Evolutionary conservation across 2,329 filamentous ascomycete species (phyloP).

Genomic region (Aspergillus sp.): DNA sequence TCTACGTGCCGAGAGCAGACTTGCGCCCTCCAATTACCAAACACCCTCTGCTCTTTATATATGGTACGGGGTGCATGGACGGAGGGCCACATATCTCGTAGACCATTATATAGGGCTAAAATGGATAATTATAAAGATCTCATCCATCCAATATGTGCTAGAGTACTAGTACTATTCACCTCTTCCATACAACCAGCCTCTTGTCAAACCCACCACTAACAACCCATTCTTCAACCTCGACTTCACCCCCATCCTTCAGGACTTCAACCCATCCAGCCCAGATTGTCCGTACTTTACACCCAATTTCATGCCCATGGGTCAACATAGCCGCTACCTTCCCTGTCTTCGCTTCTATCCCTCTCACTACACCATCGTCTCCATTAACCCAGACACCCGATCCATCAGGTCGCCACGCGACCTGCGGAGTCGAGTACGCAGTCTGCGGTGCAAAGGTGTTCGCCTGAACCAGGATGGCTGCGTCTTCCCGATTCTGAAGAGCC

Average conservation of each 20-base stretch:
- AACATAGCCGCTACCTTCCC: conserved; percentile 49
- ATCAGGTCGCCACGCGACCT: conserved; percentile 54
- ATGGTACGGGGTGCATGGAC: conserved; percentile 42
- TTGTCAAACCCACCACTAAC: conserved; percentile 60
- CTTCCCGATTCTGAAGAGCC: conserved; percentile 48
- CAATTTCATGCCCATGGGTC: conserved; percentile 46
- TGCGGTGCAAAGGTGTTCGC: conserved; percentile 55
- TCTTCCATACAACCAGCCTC: conserved; percentile 50
- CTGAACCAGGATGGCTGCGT: conserved; percentile 53
- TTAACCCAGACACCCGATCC: conserved; percentile 57
- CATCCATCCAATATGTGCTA: not conserved
- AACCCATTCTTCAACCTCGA: conserved; percentile 43
- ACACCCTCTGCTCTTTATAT: conserved; percentile 33
- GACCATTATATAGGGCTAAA: not conserved
- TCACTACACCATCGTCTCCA: conserved; percentile 54
- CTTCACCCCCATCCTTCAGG: conserved; percentile 11
- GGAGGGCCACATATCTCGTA: conserved; percentile 22
- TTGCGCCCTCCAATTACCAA: conserved; percentile 41
- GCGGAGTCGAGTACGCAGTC: conserved; percentile 55
- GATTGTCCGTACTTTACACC: conserved; percentile 51
- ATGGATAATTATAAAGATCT: not conserved
- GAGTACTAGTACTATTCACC: not conserved
- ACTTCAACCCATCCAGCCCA: conserved; percentile 44
- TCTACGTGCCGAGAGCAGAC: conserved; percentile 55
- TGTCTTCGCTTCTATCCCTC: conserved; percentile 51